Conservation (phyloP, 2,329 filamentous ascomycete species). For the Xenoacremonium recifei region DNA sequence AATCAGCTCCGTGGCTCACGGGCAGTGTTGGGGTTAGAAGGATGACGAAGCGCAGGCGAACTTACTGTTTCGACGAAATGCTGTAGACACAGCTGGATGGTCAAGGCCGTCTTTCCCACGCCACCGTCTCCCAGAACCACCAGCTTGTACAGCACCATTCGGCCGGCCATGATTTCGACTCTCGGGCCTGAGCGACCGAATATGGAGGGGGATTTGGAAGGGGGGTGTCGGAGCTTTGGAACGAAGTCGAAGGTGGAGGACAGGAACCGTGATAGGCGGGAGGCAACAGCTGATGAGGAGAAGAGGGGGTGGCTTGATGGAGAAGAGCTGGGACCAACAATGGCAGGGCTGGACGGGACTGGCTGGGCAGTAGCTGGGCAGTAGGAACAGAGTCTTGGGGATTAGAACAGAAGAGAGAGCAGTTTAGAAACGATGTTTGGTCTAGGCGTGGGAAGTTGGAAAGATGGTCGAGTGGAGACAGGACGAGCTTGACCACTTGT, state of each 20-base stretch:
- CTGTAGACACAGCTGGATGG: conserved; percentile 94
- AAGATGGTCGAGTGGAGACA: conserved; percentile 17
- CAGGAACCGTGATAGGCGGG: conserved; percentile 24
- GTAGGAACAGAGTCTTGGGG: conserved; percentile 13
- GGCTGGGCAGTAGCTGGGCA: no score
- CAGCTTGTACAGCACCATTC: conserved; percentile 95
- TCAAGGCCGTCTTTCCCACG: conserved; percentile 90
- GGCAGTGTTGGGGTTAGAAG: conserved; percentile 4
- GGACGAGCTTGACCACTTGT: conserved; percentile 15
- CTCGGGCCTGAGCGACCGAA: conserved; percentile 19
- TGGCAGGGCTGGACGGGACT: no score
- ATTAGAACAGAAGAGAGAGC: neutral
- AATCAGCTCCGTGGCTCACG: conserved; percentile 11
- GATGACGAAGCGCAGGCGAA: conserved; percentile 17
- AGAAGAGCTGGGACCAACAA: conserved; percentile 24
- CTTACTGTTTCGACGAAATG: conserved; percentile 93
- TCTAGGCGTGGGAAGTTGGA: conserved; percentile 19
- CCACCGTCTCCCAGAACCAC: conserved; percentile 93
- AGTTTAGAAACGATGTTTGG: conserved; percentile 18
- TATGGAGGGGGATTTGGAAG: conserved; percentile 9
- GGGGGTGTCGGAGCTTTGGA: conserved; percentile 16
- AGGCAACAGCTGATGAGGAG: conserved; percentile 20
- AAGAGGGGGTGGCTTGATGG: conserved; percentile 30
- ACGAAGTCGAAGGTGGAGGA: conserved; percentile 13
- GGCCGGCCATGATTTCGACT: conserved; percentile 68